Evolutionary conservation across 1,284 basidiomycete genomes (phyloP), one percentile per base, ranked within the genome.

Genomic region (Ceratobasidium sp.): DNA sequence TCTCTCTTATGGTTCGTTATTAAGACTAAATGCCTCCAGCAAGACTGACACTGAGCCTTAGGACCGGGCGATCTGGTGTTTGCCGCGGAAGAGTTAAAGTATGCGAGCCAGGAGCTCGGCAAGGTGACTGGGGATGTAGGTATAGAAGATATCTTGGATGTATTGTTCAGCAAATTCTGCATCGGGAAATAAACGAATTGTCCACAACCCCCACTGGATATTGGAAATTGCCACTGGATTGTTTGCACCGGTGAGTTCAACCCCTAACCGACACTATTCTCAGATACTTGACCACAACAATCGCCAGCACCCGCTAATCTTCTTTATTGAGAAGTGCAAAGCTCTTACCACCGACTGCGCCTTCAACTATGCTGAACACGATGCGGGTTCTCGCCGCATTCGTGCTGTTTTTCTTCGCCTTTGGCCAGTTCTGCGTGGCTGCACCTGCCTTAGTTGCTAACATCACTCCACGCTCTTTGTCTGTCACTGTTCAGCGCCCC

Each of bases 71-170:
- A 94, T 73, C 82, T 95, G 4, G 92, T 95, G 1, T 80, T 93
- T 11, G 92, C 88, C 2, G 93, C 93, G 0, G 95, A 96, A 79
- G 93, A 95, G 78, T 83, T 96, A 44, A 87, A 94, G 23, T 93
- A 94, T 79, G 94, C 94, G 2, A 90, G 91, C 0, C 86, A 87
- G 72, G 88, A 92, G 6, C 85, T 96, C n/a, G 94, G 93, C 1
- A 88, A 88, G 73, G 87, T 96, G 18, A 90, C 91, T 3, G 94
- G 94, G 1, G 79, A 85, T 28, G 87, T 93, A 74, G 87, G 89
- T 63, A 86, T 90, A 35, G 91, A 96, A 77, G 92, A 95, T 74
- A 85, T 96, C 8, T 80, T 96, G 23, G 94, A 95, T 73, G 87
- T 86, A 43, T 86, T 96, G 43, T 96, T 96, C 79, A 84, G 85